Evolutionary conservation across 73 alveolate genomes (phyloP), one percentile per base, ranked within the genome.

Genomic region (Blepharisma japonicum): DNA sequence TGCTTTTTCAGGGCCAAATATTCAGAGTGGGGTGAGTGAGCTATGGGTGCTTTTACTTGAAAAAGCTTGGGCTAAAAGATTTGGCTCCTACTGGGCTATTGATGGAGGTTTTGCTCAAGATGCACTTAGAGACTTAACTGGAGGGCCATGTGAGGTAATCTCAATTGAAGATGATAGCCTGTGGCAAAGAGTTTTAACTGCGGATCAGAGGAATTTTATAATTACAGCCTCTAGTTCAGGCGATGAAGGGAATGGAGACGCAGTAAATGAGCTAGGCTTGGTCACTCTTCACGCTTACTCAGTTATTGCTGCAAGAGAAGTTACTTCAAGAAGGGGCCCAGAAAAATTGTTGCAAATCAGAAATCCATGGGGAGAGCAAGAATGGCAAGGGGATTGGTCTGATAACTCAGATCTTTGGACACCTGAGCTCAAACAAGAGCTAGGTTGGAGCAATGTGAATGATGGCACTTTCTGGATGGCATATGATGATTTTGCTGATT

Each of bases 41-140:
- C 80, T 94, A 53, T 97, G 99, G 99, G 99, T 97, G 11, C 87
- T 96, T 20, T 79, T 97, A 11, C 71, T 97, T 42, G 99, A 97
- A 87, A 97, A 97, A 81, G 98, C 98, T 5, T 97, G 98, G 98
- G 99, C 99, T 0, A 97, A 97, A 87, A 85, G 93, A 1, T 90
- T 95, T 90, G 98, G 98, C 6, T 71, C 87, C 78, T 97, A 95
- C 85, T 95, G 90, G 14, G 94, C 87, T 45, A 91, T 95, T 21
- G 91, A 91, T 55, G 99, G 98, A 27, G 93, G 93, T 6, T 87
- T 95, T 25, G 88, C 95, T 47, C 94, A 94, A 6, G 95, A 55
- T 55, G 84, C 97, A 11, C 91, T 97, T 76, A 90, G 94, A 81
- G 89, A 90, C 77, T 81, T 97, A 67, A 94, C 98, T 4, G 98